Evolutionary conservation across 225 moss, liverwort and hornwort species (phyloP).

Genomic region (Bryoerythrophyllum caledonicum): DNA sequence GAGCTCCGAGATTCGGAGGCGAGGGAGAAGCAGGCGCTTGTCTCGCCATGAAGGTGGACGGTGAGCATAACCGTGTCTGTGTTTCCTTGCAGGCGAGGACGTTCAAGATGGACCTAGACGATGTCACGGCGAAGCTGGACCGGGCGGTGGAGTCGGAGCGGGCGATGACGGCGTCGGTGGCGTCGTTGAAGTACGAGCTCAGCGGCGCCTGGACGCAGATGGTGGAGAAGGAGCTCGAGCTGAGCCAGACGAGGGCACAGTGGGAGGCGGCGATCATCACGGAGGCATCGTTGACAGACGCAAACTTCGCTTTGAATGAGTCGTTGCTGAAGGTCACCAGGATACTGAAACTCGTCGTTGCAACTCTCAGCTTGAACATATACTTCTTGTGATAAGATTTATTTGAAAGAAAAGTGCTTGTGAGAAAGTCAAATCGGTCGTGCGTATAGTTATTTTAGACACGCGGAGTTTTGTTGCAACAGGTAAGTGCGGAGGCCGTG

Average conservation of each 20-base stretch:
- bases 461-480: constrained; percentile 23
- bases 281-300: constrained; percentile 29
- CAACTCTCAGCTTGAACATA: constrained; percentile 17
- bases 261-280: constrained; percentile 45
- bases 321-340: constrained; percentile 30
- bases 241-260: constrained; percentile 43
- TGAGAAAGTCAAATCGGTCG: too few relatives aligned
- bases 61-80: too few relatives aligned
- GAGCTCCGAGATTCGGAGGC: constrained; percentile 40
- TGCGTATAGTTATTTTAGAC: too few relatives aligned
- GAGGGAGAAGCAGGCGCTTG: constrained; percentile 33
- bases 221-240: constrained; percentile 38
- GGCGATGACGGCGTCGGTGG: constrained; percentile 36
- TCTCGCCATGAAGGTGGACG: background rate
- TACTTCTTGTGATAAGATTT: constrained; percentile 10
- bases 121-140: constrained; percentile 36
- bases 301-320: constrained; percentile 35
- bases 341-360: constrained; percentile 14
- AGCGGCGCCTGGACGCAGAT: constrained; percentile 32
- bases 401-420: too few relatives aligned
- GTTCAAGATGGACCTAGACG: constrained; percentile 39
- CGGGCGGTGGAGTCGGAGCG: constrained; percentile 40
- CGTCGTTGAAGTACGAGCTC: constrained; percentile 39
- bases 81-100: constrained; percentile 33
- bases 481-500: constrained; percentile 53